These are phyloP conservation scores for Lichtheimia hyalospora DNA, from an alignment of 371 early-diverging fungal genomes.

Conservation along the genomic window DNA sequence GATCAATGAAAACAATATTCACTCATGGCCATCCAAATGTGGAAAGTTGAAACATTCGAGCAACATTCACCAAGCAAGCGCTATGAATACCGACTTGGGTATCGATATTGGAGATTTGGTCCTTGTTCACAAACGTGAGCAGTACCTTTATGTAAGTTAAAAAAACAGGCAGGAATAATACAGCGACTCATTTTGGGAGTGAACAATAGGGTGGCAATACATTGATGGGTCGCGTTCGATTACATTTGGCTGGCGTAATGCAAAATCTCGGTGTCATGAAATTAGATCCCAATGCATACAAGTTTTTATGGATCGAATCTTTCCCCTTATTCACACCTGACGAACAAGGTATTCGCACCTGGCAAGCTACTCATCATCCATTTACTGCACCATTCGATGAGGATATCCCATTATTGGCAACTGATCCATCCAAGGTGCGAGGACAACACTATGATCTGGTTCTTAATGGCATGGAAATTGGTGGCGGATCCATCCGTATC, in stretches of 20 bases:
- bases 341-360: slow-evolving; percentile 43
- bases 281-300: slow-evolving; percentile 49
- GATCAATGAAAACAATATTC: slow-evolving; percentile 54
- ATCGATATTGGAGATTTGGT: slow-evolving; percentile 63
- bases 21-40: slow-evolving; percentile 56
- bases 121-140: slow-evolving; percentile 56
- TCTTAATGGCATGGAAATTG: slow-evolving; percentile 90
- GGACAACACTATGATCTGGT: slow-evolving; percentile 93
- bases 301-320: slow-evolving; percentile 87
- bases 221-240: slow-evolving; percentile 70
- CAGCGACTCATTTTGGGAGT: too few species aligned
- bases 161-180: too few species aligned
- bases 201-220: slow-evolving; percentile 70
- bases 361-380: slow-evolving; percentile 87
- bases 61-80: slow-evolving; percentile 15
- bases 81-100: slow-evolving; percentile 31
- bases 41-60: slow-evolving; percentile 30
- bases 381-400: slow-evolving; percentile 84
- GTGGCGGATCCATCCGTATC: slow-evolving; percentile 90
- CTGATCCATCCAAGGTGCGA: slow-evolving; percentile 65
- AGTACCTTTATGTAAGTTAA: slow-evolving; percentile 51
- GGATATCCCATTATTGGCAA: slow-evolving; percentile 63
- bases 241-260: slow-evolving; percentile 57
- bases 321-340: slow-evolving; percentile 87
- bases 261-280: slow-evolving; percentile 55